Evolutionary conservation across 768 basidiomycete genomes (phyloP).

Genomic region (Royoungia palumana): DNA sequence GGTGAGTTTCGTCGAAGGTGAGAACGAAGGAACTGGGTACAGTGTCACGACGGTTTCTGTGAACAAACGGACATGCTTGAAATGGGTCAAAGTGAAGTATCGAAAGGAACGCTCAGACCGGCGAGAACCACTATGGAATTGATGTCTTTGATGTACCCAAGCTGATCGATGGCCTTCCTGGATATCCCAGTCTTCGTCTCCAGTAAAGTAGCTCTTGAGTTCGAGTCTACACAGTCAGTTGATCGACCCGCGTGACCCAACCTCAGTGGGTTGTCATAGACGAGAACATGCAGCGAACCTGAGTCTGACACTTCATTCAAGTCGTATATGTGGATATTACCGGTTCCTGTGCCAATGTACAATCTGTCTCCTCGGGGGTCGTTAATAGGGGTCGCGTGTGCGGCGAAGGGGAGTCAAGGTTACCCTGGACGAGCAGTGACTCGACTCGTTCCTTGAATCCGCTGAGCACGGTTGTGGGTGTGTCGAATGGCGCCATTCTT

Average conservation of each 20-base stretch:
- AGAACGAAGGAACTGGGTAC: conserved; percentile 69
- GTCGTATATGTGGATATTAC: conserved; percentile 52
- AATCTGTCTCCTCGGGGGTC: conserved; percentile 46
- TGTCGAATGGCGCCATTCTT: conserved; percentile 31
- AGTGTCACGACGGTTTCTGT: conserved; percentile 73
- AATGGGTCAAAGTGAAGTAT: neutral
- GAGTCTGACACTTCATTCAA: conserved; percentile 38
- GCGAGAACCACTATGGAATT: conserved; percentile 82
- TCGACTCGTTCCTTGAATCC: conserved; percentile 37
- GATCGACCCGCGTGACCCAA: neutral
- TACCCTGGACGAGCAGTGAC: conserved; percentile 32
- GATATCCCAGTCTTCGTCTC: conserved; percentile 67
- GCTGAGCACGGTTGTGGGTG: conserved; percentile 23
- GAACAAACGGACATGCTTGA: conserved; percentile 1
- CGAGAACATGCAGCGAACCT: conserved; percentile 30
- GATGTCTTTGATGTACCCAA: conserved; percentile 82
- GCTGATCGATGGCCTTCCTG: conserved; percentile 77
- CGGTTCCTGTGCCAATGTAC: conserved; percentile 60
- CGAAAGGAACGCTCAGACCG: conserved; percentile 45
- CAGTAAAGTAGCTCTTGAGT: conserved; percentile 35
- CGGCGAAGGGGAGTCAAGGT: neutral
- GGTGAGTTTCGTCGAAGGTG: conserved; percentile 65
- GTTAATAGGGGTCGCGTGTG: neutral
- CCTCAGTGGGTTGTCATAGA: conserved; percentile 28
- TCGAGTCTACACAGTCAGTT: conserved; percentile 3